phyloP scores from a whole-genome alignment of 495 filamentous ascomycete species.

The Letharia columbiana region DNA sequence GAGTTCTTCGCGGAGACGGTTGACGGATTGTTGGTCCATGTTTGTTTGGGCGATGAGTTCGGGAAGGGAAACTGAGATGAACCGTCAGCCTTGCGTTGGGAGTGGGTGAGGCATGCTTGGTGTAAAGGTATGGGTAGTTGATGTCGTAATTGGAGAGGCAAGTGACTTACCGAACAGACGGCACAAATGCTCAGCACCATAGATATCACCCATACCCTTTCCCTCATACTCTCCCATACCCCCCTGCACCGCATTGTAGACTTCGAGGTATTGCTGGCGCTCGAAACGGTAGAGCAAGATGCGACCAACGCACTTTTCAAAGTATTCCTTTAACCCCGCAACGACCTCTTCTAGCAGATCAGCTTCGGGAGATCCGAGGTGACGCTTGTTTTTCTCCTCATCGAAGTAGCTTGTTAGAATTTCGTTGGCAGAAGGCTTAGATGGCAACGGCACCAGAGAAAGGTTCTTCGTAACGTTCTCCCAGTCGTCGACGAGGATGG shows the following conservation, averaged over 20 bases:
- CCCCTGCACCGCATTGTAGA: constrained; percentile 54
- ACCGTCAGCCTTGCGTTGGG: not conserved
- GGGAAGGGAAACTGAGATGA: constrained; percentile 64
- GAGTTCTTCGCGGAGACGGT: constrained; percentile 78
- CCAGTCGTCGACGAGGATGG: constrained; percentile 93
- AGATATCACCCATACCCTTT: constrained; percentile 66
- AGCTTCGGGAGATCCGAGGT: constrained; percentile 53
- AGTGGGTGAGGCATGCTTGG: not conserved
- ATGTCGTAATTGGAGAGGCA: not conserved
- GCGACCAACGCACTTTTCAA: constrained; percentile 74
- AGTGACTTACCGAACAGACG: constrained; percentile 69
- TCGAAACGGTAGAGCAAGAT: constrained; percentile 91
- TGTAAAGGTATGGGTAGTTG: not conserved
- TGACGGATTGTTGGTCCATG: constrained; percentile 86
- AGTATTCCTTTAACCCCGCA: constrained; percentile 79
- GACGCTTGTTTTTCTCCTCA: constrained; percentile 58
- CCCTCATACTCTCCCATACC: constrained; percentile 47
- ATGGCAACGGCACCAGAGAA: constrained; percentile 74
- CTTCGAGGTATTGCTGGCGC: constrained; percentile 69
- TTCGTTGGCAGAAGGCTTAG: constrained; percentile 59
- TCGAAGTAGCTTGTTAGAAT: constrained; percentile 73
- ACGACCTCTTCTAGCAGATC: constrained; percentile 87
- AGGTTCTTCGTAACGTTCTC: constrained; percentile 94
- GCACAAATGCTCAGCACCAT: constrained; percentile 84
- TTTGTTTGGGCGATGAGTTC: constrained; percentile 95